phyloP scores from a whole-genome alignment of 352 stramenopile genomes.

The Aphanomyces stellatus region DNA sequence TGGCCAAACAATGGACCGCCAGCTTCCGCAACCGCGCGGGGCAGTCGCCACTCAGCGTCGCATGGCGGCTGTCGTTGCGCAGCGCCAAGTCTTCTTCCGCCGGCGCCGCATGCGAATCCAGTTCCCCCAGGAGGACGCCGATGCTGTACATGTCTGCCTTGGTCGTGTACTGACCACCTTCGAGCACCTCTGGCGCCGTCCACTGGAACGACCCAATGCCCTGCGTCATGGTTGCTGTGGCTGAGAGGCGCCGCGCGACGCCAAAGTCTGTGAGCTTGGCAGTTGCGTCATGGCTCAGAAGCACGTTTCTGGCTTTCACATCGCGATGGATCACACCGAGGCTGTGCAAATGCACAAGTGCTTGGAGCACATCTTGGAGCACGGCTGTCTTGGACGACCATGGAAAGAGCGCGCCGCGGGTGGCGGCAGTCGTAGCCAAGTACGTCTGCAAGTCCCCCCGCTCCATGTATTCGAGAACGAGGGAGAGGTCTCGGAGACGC shows the following conservation, averaged over 20 bases:
- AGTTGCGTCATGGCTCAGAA: constrained; percentile 25
- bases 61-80: too few relatives aligned
- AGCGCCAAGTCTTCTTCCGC: too few relatives aligned
- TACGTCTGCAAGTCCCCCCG: constrained; percentile 32
- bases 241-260: constrained; percentile 20
- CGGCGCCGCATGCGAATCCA: too few relatives aligned
- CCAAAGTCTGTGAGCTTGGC: constrained; percentile 34
- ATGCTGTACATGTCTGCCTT: constrained; percentile 1
- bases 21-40: too few relatives aligned
- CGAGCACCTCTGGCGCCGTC: not conserved
- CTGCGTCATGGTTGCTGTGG: constrained; percentile 13
- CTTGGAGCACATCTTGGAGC: constrained; percentile 23
- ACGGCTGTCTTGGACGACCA: not conserved
- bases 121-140: not conserved
- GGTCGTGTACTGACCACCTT: not conserved
- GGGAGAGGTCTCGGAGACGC: constrained; percentile 33
- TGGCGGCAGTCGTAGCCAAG: not conserved
- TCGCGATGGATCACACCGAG: constrained; percentile 31
- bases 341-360: constrained; percentile 27
- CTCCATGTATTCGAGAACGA: constrained; percentile 43
- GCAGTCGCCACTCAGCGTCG: too few relatives aligned
- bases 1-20: too few relatives aligned
- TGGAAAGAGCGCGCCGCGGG: not conserved
- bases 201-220: not conserved
- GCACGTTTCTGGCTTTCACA: constrained; percentile 37